These are phyloP conservation scores for Metarhizium anisopliae DNA, from an alignment of 2,329 filamentous ascomycete species.

Conservation along the genomic window DNA sequence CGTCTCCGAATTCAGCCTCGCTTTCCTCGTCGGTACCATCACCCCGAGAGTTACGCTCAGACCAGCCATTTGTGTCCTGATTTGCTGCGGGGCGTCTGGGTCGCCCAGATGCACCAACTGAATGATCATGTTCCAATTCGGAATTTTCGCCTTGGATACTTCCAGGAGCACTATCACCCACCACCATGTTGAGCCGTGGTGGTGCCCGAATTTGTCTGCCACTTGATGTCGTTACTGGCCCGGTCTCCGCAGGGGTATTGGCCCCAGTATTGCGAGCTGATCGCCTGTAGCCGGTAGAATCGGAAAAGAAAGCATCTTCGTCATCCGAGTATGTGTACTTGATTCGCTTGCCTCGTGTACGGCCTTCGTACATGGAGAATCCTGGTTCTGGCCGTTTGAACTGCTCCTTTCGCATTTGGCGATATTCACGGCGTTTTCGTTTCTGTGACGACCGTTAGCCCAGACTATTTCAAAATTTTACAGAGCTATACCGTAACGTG, in stretches of 20 bases:
- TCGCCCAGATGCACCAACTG: conserved; percentile 36
- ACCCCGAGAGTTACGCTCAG: conserved; percentile 21
- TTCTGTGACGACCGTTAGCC: conserved; percentile 48
- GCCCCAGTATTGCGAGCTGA: conserved; percentile 67
- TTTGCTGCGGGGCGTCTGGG: conserved; percentile 41
- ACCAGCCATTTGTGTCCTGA: conserved; percentile 42
- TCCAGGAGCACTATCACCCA: conserved; percentile 35
- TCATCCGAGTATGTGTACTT: conserved; percentile 95
- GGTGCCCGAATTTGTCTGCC: conserved; percentile 74
- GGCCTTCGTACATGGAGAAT: conserved; percentile 90
- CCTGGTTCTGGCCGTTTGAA: conserved; percentile 83
- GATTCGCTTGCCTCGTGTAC: conserved; percentile 89
- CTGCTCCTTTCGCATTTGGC: conserved; percentile 73
- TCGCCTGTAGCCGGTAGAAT: conserved; percentile 51
- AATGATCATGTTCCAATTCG: conserved; percentile 29
- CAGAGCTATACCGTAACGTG: background rate
- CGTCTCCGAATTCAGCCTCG: conserved; percentile 67
- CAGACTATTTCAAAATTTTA: background rate
- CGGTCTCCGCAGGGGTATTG: conserved; percentile 62
- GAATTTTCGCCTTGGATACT: conserved; percentile 37
- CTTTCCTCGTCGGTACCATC: conserved; percentile 55
- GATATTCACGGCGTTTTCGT: conserved; percentile 86
- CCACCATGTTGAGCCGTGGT: conserved; percentile 55
- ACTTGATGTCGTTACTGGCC: conserved; percentile 65
- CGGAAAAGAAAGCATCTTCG: conserved; percentile 61